Evolutionary conservation across 164 flowering plant species (phyloP), one percentile per base, ranked within the genome.

Genomic region (Tinospora cordifolia): DNA sequence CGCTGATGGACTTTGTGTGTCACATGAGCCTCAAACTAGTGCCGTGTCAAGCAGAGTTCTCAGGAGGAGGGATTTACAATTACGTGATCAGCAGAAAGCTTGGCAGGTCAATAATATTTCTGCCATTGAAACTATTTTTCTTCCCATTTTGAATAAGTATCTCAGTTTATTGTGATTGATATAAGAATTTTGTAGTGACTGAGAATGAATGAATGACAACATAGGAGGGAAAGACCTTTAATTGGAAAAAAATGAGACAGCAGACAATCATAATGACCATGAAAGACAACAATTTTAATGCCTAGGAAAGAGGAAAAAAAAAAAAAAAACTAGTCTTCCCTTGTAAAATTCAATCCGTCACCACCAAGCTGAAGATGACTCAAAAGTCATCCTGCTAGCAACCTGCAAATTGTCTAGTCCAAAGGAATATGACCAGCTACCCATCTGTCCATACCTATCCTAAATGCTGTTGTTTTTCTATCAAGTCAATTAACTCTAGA

Each of bases 1-100:
- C 38, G 83, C 86, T 57, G 90, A 89, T 76, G 97, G 88, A 39
- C 77, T 90, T 40, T 86, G 85, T 84, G 92, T 85, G 80, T 87
- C 79, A 69, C 87, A 84, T 21, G 96, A 86, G 68, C 79, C 87
- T 24, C 77, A 71, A 40, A 83, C 80, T 76, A 85, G 81, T 78
- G 72, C 77, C 71, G 81, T 82, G 22, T 78, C 79, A 84, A 91
- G 89, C 65, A 89, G 85, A 78, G 77, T 91, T 54, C 72, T 79
- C 38, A 75, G 80, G 75, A 77, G 83, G 46, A 83, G 82, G 80
- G 89, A 89, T 78, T 66, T 83, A 80, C 92, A 84, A 41, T 74
- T 94, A 76, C 82, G 79, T 41, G 82, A 82, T 72, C 90, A 82
- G 70, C 98, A 92, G 69, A 82, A 75, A 67, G 77, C 81, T 64